A percentile compares a stretch with the other conserved stretches of the same genome.
Conservation (phyloP, 2,329 filamentous ascomycete species). For the Botrytis hyacinthi region DNA sequence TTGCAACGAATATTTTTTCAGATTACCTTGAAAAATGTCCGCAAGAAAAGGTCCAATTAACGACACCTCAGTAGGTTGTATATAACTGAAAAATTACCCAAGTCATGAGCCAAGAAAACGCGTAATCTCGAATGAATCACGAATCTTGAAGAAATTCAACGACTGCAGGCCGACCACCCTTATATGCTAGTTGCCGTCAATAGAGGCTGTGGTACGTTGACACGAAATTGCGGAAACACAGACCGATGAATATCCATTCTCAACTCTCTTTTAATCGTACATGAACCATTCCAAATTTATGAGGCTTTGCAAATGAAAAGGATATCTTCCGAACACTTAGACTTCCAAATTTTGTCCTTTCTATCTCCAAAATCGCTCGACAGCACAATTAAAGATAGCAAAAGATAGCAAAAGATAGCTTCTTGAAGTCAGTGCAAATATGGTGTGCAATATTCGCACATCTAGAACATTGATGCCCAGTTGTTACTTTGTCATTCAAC, state of each 20-base stretch:
- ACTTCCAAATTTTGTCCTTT: neutral
- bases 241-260: neutral
- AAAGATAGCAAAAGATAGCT: neutral
- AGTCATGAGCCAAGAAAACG: constrained; percentile 9
- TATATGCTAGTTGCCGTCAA: constrained; percentile 15
- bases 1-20: neutral
- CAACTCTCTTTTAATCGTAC: neutral
- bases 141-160: neutral
- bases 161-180: neutral
- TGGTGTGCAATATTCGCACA: neutral
- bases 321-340: neutral
- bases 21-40: neutral
- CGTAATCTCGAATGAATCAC: constrained; percentile 1
- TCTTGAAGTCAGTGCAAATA: neutral
- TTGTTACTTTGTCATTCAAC: neutral
- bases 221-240: constrained; percentile 2
- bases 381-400: neutral
- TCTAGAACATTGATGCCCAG: neutral
- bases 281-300: neutral
- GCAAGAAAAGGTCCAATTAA: neutral
- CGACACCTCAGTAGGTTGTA: neutral
- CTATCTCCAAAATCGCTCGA: neutral
- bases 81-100: neutral
- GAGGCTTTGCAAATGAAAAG: neutral
- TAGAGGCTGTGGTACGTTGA: constrained; percentile 15